A percentile compares a stretch with the other conserved stretches of the same genome.
Conservation (phyloP, 345 rosid genomes). For the Moringa oleifera region DNA sequence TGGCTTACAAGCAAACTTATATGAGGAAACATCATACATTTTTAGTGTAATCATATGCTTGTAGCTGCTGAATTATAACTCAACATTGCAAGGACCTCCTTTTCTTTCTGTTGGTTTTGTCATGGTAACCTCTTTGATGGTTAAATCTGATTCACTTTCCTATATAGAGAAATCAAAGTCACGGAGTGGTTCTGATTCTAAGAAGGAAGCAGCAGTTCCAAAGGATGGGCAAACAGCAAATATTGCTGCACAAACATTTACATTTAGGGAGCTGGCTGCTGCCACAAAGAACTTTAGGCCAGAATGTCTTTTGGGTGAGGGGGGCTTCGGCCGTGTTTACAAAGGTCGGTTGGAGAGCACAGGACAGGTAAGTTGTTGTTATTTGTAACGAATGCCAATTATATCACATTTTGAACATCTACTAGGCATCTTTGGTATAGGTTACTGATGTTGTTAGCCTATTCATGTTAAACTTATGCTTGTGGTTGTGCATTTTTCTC, state of each 20-base stretch:
- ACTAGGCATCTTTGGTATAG: neutral
- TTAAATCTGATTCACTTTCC: slow-evolving; percentile 5
- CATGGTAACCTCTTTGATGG: neutral
- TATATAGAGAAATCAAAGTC: slow-evolving; percentile 73
- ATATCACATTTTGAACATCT: neutral
- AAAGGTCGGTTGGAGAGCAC: slow-evolving; percentile 86
- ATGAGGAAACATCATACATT: too few relatives aligned
- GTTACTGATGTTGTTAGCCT: neutral
- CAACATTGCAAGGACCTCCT: neutral
- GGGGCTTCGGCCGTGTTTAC: slow-evolving; percentile 95
- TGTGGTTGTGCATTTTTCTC: neutral
- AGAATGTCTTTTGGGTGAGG: slow-evolving; percentile 88
- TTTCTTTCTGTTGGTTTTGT: too few relatives aligned
- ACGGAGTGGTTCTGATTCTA: slow-evolving; percentile 52
- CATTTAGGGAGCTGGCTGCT: slow-evolving; percentile 83
- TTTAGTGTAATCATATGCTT: neutral
- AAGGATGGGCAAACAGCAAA: slow-evolving; percentile 67
- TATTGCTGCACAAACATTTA: slow-evolving; percentile 92
- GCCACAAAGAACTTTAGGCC: slow-evolving; percentile 79
- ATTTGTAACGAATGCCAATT: slow-evolving; percentile 6
- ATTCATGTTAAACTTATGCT: neutral
- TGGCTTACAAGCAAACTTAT: neutral
- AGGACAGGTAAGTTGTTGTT: slow-evolving; percentile 58
- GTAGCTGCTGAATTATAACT: neutral
- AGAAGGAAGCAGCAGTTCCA: slow-evolving; percentile 61